Evolutionary conservation across 1,139 yeast genomes (phyloP).

Genomic region (Yamadazyma taylorii): DNA sequence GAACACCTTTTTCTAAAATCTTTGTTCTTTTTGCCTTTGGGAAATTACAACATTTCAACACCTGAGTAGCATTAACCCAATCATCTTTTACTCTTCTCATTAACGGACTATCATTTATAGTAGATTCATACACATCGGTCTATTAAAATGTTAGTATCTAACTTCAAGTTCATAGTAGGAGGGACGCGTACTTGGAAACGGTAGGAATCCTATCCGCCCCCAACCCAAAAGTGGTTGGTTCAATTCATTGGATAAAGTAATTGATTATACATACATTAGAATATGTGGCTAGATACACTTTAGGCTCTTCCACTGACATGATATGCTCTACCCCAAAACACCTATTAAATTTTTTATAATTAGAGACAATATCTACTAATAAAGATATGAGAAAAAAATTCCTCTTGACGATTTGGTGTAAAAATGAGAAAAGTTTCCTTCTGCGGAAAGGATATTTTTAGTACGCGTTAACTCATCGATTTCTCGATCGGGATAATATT

Average conservation of each 20-base stretch:
- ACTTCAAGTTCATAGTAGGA: not conserved
- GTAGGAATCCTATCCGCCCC: not conserved
- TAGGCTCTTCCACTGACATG: constrained; percentile 21
- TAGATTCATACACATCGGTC: constrained; percentile 81
- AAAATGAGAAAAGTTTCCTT: constrained; percentile 1
- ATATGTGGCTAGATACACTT: constrained; percentile 29
- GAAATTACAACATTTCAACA: constrained; percentile 88
- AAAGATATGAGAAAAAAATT: not conserved
- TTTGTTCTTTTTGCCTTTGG: constrained; percentile 94
- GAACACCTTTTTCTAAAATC: constrained; percentile 88
- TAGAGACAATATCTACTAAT: not conserved
- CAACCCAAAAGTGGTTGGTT: not conserved
- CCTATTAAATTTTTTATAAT: not conserved
- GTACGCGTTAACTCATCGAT: constrained; percentile 6
- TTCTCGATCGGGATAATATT: not conserved
- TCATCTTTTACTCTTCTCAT: constrained; percentile 91
- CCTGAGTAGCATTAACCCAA: constrained; percentile 98
- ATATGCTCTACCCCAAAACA: not conserved
- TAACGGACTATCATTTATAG: constrained; percentile 78
- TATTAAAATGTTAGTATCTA: constrained; percentile 19
- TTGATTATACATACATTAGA: constrained; percentile 24
- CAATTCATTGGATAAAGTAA: not conserved
- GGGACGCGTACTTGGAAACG: too few species aligned
- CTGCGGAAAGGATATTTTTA: not conserved
- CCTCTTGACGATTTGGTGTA: constrained; percentile 13